Evolutionary conservation across 768 basidiomycete genomes (phyloP).

Genomic region (Cystofilobasidium capitatum): DNA sequence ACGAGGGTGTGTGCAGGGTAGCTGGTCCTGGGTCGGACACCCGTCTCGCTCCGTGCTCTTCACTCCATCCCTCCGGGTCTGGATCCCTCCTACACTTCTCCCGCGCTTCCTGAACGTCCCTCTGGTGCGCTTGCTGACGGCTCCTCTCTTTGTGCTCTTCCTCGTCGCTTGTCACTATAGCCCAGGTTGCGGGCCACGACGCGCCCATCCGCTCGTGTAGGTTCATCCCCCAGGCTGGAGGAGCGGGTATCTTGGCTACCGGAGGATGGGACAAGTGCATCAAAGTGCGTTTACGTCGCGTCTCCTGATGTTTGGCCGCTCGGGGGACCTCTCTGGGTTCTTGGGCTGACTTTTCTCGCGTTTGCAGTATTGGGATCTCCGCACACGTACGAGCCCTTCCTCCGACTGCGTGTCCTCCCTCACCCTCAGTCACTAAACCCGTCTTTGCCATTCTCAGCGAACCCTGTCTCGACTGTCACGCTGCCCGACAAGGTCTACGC

Average conservation of each 20-base stretch:
- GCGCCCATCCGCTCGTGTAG: constrained; percentile 27
- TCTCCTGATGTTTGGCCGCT: background rate
- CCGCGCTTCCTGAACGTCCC: too few species aligned
- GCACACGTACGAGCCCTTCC: constrained; percentile 3
- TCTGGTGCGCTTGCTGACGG: background rate
- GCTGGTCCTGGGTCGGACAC: too few species aligned
- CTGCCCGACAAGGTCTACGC: constrained; percentile 17
- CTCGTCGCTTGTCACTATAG: background rate
- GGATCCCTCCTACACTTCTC: too few species aligned
- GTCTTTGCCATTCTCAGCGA: background rate
- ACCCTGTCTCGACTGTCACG: constrained; percentile 8
- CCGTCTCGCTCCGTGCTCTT: too few species aligned
- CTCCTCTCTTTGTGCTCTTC: background rate
- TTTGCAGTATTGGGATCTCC: constrained; percentile 11
- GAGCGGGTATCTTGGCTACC: constrained; percentile 1
- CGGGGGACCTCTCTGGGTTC: background rate
- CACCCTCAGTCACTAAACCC: background rate
- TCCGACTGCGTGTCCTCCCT: background rate
- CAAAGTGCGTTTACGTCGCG: constrained; percentile 6
- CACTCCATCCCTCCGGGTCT: too few species aligned
- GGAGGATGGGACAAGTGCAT: constrained; percentile 11
- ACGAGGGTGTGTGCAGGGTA: too few species aligned
- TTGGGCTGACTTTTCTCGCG: background rate
- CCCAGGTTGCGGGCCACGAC: constrained; percentile 32
- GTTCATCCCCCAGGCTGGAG: constrained; percentile 9